A percentile compares a stretch with the other conserved stretches of the same genome.
Evolutionary conservation across 1,139 yeast genomes (phyloP).

Genomic region (Spathaspora sp.): DNA sequence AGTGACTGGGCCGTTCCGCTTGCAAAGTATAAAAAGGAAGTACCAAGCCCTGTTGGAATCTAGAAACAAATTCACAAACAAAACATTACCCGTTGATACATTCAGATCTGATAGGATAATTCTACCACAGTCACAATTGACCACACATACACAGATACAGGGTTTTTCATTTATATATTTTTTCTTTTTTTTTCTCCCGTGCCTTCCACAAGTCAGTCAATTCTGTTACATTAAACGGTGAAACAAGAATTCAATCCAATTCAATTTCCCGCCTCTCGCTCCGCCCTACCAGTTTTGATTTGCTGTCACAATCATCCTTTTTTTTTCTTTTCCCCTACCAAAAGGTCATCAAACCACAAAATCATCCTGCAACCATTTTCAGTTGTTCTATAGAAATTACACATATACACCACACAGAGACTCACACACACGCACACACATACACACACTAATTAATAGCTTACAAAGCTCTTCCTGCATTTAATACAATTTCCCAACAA

Average conservation of each 20-base stretch:
- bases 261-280: background rate
- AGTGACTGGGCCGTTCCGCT: background rate
- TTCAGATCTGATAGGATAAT: no score
- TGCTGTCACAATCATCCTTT: background rate
- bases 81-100: no score
- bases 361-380: background rate
- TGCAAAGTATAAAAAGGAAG: background rate
- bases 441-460: background rate
- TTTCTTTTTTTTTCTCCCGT: no score
- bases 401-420: background rate
- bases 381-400: background rate
- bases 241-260: background rate
- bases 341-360: background rate
- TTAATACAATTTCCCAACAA: background rate
- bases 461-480: no score
- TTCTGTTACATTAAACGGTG: no score
- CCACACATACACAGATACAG: no score
- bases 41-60: no score
- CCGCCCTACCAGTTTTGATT: background rate
- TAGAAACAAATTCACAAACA: no score
- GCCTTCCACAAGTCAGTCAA: no score
- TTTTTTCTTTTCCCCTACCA: background rate
- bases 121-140: no score
- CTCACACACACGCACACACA: background rate
- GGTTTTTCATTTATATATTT: no score